Conservation (phyloP, 345 rosid genomes). For the Kandelia obovata region DNA sequence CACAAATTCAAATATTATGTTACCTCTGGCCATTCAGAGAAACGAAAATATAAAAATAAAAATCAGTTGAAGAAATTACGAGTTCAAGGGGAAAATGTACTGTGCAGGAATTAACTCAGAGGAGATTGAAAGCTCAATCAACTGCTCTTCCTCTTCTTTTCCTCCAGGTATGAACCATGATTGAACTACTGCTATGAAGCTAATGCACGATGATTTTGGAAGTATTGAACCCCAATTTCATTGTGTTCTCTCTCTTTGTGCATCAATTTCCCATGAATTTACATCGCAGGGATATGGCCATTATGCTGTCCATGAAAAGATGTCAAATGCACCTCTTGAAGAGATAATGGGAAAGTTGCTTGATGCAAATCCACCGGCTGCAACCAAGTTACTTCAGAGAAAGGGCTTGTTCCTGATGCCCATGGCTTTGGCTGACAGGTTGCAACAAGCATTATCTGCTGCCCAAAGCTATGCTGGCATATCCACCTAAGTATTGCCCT, state of each 20-base stretch:
- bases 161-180: slow-evolving; percentile 36
- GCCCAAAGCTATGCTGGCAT: background rate
- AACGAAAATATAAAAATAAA: no score
- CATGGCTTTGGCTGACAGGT: slow-evolving; percentile 30
- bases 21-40: no score
- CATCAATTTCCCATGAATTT: background rate
- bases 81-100: slow-evolving; percentile 10
- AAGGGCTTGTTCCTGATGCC: slow-evolving; percentile 53
- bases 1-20: no score
- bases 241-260: no score
- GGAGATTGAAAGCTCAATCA: slow-evolving; percentile 46
- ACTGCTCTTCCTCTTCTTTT: slow-evolving; percentile 36
- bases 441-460: slow-evolving; percentile 10
- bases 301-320: slow-evolving; percentile 40
- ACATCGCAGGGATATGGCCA: slow-evolving; percentile 49
- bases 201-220: no score
- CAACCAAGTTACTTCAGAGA: slow-evolving; percentile 45
- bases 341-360: slow-evolving; percentile 43
- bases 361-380: slow-evolving; percentile 42
- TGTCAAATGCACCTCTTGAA: slow-evolving; percentile 44
- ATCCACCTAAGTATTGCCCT: background rate
- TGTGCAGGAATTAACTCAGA: slow-evolving; percentile 53
- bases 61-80: background rate
- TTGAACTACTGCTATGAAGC: background rate
- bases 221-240: no score